A percentile compares a stretch with the other conserved stretches of the same genome.
These are phyloP conservation scores for Aspergillus fumigatiaffinis DNA, from an alignment of 2,329 filamentous ascomycete species.

Conservation along the genomic window DNA sequence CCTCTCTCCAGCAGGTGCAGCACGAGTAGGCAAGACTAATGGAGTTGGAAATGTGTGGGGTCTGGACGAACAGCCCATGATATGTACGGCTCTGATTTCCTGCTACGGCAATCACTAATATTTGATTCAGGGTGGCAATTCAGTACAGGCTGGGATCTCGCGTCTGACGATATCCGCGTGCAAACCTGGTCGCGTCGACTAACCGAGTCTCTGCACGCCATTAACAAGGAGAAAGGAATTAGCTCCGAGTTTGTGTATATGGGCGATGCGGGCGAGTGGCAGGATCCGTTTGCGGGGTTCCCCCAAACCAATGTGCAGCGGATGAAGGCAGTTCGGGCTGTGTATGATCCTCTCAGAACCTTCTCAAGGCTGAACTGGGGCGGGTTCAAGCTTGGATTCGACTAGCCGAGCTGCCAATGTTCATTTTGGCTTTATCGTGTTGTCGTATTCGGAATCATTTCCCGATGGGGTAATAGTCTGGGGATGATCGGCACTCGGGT, in stretches of 20 bases:
- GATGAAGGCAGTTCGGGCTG: conserved; percentile 26
- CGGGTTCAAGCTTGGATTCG: conserved; percentile 26
- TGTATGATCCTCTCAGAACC: conserved; percentile 30
- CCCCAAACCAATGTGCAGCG: conserved; percentile 31
- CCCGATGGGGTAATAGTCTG: no score
- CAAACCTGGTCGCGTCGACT: conserved; percentile 29
- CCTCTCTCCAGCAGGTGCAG: conserved; percentile 21
- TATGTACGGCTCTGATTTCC: conserved; percentile 22
- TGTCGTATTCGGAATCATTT: no score
- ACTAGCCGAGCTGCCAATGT: no score
- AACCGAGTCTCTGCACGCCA: conserved; percentile 26
- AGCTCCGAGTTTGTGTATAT: conserved; percentile 37
- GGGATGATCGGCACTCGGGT: no score
- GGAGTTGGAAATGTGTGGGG: conserved; percentile 40
- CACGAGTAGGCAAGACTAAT: conserved; percentile 31
- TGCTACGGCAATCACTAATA: neutral
- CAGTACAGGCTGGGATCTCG: conserved; percentile 35
- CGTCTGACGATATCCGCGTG: conserved; percentile 35
- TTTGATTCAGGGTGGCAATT: conserved; percentile 35
- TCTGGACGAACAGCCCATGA: conserved; percentile 26
- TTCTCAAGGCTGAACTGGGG: conserved; percentile 36
- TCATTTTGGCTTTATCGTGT: no score
- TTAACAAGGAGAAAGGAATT: conserved; percentile 29
- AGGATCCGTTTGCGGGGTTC: conserved; percentile 34
- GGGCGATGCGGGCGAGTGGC: conserved; percentile 37